phyloP scores from a whole-genome alignment of 1,284 basidiomycete species.

The Puccinia polysora region DNA sequence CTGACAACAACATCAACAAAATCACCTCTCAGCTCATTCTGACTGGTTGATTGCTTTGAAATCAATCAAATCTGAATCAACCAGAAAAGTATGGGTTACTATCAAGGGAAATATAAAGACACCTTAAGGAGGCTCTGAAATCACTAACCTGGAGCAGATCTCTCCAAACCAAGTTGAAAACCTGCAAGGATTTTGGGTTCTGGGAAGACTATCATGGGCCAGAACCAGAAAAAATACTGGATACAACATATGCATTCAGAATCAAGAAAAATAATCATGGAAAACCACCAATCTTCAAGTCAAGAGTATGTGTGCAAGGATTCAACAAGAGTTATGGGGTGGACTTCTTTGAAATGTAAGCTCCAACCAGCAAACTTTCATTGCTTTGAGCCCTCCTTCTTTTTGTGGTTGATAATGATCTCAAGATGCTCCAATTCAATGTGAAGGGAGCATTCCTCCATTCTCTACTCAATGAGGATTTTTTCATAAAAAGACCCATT shows the following conservation, averaged over 20 bases:
- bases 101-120: no score
- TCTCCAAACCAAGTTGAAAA: not conserved
- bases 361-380: conserved; percentile 54
- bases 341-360: conserved; percentile 56
- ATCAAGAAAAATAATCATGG: conserved; percentile 54
- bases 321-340: conserved; percentile 55
- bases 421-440: conserved; percentile 55
- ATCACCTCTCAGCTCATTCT: not conserved
- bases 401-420: conserved; percentile 52
- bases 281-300: conserved; percentile 53
- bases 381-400: conserved; percentile 54
- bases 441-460: conserved; percentile 56
- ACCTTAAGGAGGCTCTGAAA: not conserved
- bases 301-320: conserved; percentile 55
- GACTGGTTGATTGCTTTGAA: no score
- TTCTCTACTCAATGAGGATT: conserved; percentile 54
- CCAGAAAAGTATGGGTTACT: not conserved
- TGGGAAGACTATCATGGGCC: conserved; percentile 4
- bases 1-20: not conserved
- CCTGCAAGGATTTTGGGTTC: not conserved
- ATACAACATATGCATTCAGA: conserved; percentile 54
- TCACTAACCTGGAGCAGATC: not conserved
- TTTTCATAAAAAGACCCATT: conserved; percentile 54
- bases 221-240: conserved; percentile 44
- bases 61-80: no score